Base-by-base conservation (phyloP, 2,329 filamentous ascomycete genomes). In the Nigrograna mackinnonii region DNA sequence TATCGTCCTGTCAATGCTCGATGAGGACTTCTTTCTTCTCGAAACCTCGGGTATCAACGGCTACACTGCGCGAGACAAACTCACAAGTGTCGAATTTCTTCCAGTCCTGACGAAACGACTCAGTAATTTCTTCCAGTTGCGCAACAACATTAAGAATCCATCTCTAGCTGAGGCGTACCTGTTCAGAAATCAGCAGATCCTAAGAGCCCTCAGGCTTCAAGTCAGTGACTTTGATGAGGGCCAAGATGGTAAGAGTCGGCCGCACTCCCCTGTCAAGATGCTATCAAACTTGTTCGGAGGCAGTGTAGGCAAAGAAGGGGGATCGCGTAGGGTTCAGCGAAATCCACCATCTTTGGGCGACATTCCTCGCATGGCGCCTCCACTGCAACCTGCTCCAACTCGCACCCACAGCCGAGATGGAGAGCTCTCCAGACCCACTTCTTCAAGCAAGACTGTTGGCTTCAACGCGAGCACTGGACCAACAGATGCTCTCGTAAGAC, bases 261-360 rank as follows among this genome's bases (percentile, higher is more conserved):
- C 84, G 4, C 82, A 86, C n/a, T 96, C 91, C 1, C 91, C 92
- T 0, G 89, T 95, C 35, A 97, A 96, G 66, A 78, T 96, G 59
- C 76, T 97, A 13, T 95, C 91, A 0, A 95, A 80, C 59, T 82
- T 96, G 40, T 83, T 95, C 56, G 80, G 83, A 22, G 81, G 83
- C 18, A 80, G 78, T 42, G 78, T 70, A 14, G 67, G 76, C 22
- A 77, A 74, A 34, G 67, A 69, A 16, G 52, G 58, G 22, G 56
- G 59, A 17, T 54, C 57, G 22, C 57, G 62, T 17, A 70, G 58
- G 41, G 49, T 69, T 5, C 62, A 70, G 30, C 63, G 64, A 4
- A 60, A 58, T 33, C 54, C 60, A 3, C 53, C 58, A 11, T 62
- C 62, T 11, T 43, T 71, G 20, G 58, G 61, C 26, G 67, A 70